phyloP scores from a whole-genome alignment of 192 early-diverging fungal genomes.

The Coemansia sp. region DNA sequence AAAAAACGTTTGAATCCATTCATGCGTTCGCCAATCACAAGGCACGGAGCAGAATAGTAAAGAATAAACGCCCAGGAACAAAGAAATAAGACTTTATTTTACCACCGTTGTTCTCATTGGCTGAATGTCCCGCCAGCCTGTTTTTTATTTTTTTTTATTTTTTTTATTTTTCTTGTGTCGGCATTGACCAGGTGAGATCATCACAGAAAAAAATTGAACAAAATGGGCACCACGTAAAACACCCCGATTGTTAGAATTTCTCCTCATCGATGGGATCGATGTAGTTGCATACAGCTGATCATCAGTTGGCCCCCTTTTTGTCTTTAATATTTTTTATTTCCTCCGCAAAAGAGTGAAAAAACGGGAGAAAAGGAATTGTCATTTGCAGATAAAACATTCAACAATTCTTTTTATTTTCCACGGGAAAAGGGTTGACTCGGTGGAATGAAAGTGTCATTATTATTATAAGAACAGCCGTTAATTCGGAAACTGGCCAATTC shows the following conservation, averaged over 20 bases:
- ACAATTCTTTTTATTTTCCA: no score
- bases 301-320: background rate
- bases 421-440: conserved; percentile 2
- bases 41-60: no score
- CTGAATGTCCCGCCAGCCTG: background rate
- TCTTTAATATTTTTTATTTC: background rate
- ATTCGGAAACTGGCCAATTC: background rate
- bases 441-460: background rate
- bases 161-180: background rate
- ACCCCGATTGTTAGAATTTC: background rate
- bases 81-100: no score
- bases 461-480: background rate
- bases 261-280: conserved; percentile 13
- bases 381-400: background rate
- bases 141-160: background rate
- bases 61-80: no score
- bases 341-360: background rate
- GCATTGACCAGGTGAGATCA: no score
- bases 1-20: background rate
- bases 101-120: background rate
- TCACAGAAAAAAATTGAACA: background rate
- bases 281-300: conserved; percentile 4
- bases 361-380: background rate
- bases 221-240: background rate
- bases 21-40: background rate